Base-by-base conservation (phyloP, 2,329 filamentous ascomycete species). In the Fusarium sp. region DNA sequence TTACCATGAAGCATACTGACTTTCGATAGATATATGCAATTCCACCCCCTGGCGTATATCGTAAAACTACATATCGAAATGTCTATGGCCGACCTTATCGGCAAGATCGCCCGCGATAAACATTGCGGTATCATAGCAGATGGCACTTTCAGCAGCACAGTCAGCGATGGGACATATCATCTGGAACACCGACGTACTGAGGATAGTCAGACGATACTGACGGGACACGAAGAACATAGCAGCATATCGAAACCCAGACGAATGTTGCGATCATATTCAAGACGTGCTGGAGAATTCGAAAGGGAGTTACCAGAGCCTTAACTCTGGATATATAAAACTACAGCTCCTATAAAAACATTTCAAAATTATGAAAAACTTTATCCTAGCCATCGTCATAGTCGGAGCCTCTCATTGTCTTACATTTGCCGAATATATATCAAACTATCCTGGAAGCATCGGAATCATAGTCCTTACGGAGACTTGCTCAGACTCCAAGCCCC, bases 51-150 rank as follows among this genome's bases (percentile, higher is more conserved):
- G 6, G 84, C 84, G 14, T 87, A 86, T 68, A 80, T 83, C n/a
- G 83, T 86, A 48, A 87, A 87, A 59, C 79, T 87, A 40, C 83
- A 86, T 68, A 86, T 87, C 66, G 85, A 87, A 71, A 82, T 87
- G 80, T 82, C 81, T 14, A 86, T 87, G 84, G 84, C 85, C 51
- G 82, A 82, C 37, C 80, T 87, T 25, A 86, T 87, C 66, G 81
- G 75, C 40, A 81, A 80, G 54, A 76, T 83, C 21, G 77, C 77
- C 3, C 62, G 73, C 12, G 55, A 73, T 32, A 69, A 65, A 14
- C 54, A 62, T 10, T 68, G 65, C 21, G 62, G 71, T 12, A 20
- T 62, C 10, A 68, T 73, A 48, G 56, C 59, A 5, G 68, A 73
- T 1, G 71, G 68, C 4, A 73, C 71, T 11, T 73, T 73, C n/a